Evolutionary conservation across 495 filamentous ascomycete species (phyloP).

Genomic region (Penicillium flavigenum): DNA sequence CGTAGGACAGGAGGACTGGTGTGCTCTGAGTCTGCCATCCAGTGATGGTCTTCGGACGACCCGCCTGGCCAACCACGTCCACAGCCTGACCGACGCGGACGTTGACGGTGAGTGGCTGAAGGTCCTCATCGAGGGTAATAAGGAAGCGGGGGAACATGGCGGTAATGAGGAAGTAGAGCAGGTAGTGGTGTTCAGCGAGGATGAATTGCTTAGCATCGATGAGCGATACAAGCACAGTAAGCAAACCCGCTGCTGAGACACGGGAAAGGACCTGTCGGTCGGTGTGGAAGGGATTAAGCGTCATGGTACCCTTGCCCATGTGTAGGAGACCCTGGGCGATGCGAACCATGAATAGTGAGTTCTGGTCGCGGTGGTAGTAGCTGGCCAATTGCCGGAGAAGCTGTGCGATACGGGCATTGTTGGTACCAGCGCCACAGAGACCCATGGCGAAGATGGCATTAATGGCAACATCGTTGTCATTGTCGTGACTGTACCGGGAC

Average conservation of each 20-base stretch:
- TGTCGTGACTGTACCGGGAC: constrained; percentile 98
- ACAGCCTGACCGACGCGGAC: constrained; percentile 97
- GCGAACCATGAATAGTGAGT: constrained; percentile 97
- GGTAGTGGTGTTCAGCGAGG: constrained; percentile 82
- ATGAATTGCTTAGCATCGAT: constrained; percentile 96
- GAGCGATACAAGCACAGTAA: constrained; percentile 86
- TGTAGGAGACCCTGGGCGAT: constrained; percentile 97
- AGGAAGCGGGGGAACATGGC: constrained; percentile 97
- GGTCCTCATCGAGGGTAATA: constrained; percentile 89
- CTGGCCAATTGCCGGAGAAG: constrained; percentile 90
- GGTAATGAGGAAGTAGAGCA: constrained; percentile 97
- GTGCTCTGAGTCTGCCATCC: constrained; percentile 99
- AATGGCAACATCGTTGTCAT: constrained; percentile 96
- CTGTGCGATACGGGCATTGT: constrained; percentile 95
- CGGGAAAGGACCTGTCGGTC: constrained; percentile 93
- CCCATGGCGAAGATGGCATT: constrained; percentile 99
- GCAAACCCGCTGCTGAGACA: constrained; percentile 84
- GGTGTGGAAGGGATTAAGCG: constrained; percentile 95
- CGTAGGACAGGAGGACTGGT: constrained; percentile 86
- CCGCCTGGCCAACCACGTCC: constrained; percentile 95
- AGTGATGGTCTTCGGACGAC: constrained; percentile 96
- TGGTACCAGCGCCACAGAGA: constrained; percentile 92
- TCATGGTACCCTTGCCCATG: constrained; percentile 98
- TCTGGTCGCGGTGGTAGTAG: constrained; percentile 96
- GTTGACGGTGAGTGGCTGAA: constrained; percentile 92